Percentiles rank a stretch among this genome's conserved stretches.
phyloP scores from a whole-genome alignment of 129 eudicot species.

The Arctium minus region DNA sequence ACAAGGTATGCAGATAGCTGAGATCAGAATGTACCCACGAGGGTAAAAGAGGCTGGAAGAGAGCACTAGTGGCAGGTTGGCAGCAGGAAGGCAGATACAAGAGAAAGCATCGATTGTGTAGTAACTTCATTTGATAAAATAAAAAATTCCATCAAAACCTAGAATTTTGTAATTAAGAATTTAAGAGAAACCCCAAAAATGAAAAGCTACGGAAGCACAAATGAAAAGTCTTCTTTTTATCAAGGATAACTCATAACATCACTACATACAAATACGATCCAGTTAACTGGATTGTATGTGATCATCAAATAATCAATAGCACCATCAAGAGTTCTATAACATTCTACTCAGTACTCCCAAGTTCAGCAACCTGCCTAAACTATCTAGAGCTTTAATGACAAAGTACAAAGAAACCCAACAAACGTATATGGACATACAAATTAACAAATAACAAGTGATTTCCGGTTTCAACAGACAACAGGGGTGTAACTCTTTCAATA shows the following conservation, averaged over 20 bases:
- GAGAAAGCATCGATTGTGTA: background rate
- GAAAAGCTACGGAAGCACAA: background rate
- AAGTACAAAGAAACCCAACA: background rate
- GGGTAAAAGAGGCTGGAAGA: background rate
- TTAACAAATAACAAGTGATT: background rate
- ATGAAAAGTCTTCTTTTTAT: background rate
- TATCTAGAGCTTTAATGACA: background rate
- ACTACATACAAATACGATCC: background rate
- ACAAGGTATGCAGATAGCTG: background rate
- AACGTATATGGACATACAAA: too few species aligned
- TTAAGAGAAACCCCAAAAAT: background rate
- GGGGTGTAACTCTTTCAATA: background rate
- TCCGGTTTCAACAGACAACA: background rate
- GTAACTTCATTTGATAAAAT: background rate
- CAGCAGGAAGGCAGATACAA: background rate
- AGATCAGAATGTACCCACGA: background rate
- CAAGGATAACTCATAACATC: background rate
- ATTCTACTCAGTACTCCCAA: background rate
- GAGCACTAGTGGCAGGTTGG: background rate
- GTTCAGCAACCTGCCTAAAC: background rate
- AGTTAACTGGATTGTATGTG: background rate
- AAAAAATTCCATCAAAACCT: background rate
- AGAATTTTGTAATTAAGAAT: background rate
- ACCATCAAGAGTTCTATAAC: background rate
- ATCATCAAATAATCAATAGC: background rate